Evolutionary conservation across 2,329 filamentous ascomycete genomes (phyloP), one percentile per base, ranked within the genome.

Genomic region (Teratosphaeria epicoccoides): DNA sequence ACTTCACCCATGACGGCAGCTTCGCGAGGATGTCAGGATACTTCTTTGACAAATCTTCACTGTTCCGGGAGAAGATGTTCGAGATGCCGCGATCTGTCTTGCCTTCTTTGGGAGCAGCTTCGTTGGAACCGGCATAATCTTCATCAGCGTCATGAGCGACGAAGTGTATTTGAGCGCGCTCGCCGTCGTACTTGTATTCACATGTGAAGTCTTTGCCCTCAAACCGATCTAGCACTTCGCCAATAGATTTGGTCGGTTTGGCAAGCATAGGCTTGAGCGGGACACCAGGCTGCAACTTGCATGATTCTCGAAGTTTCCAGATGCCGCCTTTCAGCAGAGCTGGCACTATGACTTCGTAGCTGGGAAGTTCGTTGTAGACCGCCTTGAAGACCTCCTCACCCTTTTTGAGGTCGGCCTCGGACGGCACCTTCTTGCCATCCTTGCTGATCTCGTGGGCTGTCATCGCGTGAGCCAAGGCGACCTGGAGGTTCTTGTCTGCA

Each of bases 101-200:
- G 56, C 82, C 83, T 40, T 82, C 77, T 6, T 81, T 81, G 5
- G 79, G 73, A 24, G 69, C 72, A 22, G 66, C 63, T 3, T 72
- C 75, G 6, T 40, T 40, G n/a, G 33, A 17, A 4, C 84, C 79
- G 56, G 84, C 80, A 59, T 88, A 84, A 50, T 88, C 77, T 53
- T 85, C 74, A 1, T 81, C 74, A 9, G 87, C 80, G 55, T 91
- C 86, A 56, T 88, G 87, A 4, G 90, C 84, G 26, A 97, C 88
- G 60, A 95, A 98, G 67, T 98, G 93, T 48, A 98, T 97, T 67
- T 98, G 93, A n/a, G 93, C 93, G 66, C 93, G 80, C 70, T 98
- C 93, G 47, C 93, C 93, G 63, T 98, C 93, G 65, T 98, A 98
- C 70, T 98, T 98, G 77, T 95, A 98, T 68, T 98, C 93, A 71